Conservation (phyloP, 2,329 filamentous ascomycete species). For the Helminthosporium solani region DNA sequence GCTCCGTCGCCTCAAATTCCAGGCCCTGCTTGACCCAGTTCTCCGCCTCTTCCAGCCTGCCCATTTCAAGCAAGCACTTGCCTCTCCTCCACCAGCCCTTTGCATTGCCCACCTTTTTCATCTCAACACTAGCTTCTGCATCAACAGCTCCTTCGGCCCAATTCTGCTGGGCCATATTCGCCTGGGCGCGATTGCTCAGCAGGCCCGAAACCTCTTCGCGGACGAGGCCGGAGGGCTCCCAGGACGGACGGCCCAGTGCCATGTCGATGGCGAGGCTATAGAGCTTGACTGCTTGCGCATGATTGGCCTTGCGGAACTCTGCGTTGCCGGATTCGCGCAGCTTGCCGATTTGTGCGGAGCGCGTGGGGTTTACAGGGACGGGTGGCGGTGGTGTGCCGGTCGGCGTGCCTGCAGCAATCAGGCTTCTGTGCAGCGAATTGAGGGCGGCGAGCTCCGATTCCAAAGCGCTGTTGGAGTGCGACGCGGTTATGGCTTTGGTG, state of each 20-base stretch:
- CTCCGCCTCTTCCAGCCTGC: slow-evolving; percentile 75
- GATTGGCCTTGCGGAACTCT: slow-evolving; percentile 75
- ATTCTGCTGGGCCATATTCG: slow-evolving; percentile 75
- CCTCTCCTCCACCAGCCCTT: slow-evolving; percentile 95
- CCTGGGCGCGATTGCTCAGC: slow-evolving; percentile 86
- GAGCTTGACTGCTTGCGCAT: slow-evolving; percentile 73
- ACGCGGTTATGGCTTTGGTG: slow-evolving; percentile 68
- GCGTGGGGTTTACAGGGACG: slow-evolving; percentile 89
- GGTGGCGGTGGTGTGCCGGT: slow-evolving; percentile 76
- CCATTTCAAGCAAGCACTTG: slow-evolving; percentile 88
- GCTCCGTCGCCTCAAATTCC: slow-evolving; percentile 72
- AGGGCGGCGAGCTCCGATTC: slow-evolving; percentile 62
- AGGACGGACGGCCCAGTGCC: slow-evolving; percentile 76
- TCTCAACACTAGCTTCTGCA: slow-evolving; percentile 83
- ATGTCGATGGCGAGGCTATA: slow-evolving; percentile 89
- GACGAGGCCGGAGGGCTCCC: slow-evolving; percentile 83
- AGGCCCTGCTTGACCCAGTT: slow-evolving; percentile 75
- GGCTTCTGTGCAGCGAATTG: slow-evolving; percentile 74
- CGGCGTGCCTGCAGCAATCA: slow-evolving; percentile 66
- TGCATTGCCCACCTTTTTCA: slow-evolving; percentile 80
- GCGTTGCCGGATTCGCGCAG: slow-evolving; percentile 84
- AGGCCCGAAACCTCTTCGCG: slow-evolving; percentile 80
- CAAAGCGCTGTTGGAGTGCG: slow-evolving; percentile 43
- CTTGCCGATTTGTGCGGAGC: slow-evolving; percentile 82
- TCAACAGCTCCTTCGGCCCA: slow-evolving; percentile 90